Evolutionary conservation across 1,284 basidiomycete genomes (phyloP), one percentile per base, ranked within the genome.

Genomic region (Vanrija sp.): DNA sequence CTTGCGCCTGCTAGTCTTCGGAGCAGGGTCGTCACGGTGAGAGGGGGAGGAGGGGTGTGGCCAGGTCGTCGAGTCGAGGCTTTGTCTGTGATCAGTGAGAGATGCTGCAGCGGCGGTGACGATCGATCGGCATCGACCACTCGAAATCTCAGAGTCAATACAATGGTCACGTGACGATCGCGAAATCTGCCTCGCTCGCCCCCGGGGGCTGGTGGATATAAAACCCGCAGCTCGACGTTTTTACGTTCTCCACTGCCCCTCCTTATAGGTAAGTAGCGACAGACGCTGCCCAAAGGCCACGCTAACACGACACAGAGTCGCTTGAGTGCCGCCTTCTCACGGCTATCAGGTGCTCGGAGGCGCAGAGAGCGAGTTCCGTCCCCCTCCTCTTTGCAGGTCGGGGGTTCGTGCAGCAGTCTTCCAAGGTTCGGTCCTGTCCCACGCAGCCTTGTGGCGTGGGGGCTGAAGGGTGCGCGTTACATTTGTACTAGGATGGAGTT

Each of bases 281-380:
- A 6, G 10, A 12, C 12, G 14, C 38, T 2, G n/a, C 23, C 18
- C 4, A 25, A 28, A n/a, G n/a, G 16, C 26, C 18, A 38, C 25
- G 57, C 61, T 64, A 49, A 63, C 51, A 40, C 6, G 6, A 18
- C 15, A 18, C 62, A 68, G 67, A 69, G 67, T 69, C 67, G 67
- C 67, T 69, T 69, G 67, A 49, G 54, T 49, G 60, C 59, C 59
- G 58, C 54, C 46, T 49, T 54, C 59, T 58, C 53, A 66, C 65
- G 63, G 59, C 62, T 43, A 54, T 60, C 62, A 69, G 67, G 67
- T 69, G 67, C 67, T 69, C 67, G 67, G 67, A 67, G 60, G 55
- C 38, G 65, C 64, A 56, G 28, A 67, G 67, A 69, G 58, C 59
- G 57, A 66, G 51, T 57, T 65, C 60, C 60, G 64, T 54, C 62